Evolutionary conservation across 208 protist species (phyloP).

Genomic region (Herpetomonas samuelpessoai): DNA sequence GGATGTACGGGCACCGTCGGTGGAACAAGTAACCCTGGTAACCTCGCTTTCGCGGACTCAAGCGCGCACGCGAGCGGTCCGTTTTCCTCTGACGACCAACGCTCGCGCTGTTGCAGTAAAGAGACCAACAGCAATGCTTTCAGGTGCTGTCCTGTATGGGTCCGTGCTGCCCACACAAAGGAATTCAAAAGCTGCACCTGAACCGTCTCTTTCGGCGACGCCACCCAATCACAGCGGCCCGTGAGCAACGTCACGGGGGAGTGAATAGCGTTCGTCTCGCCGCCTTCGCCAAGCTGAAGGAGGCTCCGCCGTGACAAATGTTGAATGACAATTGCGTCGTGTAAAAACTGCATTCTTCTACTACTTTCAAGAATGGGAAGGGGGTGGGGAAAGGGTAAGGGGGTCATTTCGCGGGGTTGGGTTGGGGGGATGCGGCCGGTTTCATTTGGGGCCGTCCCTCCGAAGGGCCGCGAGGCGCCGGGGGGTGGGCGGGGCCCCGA

Average conservation of each 20-base stretch:
- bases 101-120: not conserved
- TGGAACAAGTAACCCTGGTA: not conserved
- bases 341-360: not conserved
- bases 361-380: not conserved
- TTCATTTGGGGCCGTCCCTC: too few relatives aligned
- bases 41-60: not conserved
- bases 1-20: too few relatives aligned
- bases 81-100: not conserved
- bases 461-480: too few relatives aligned
- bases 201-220: too few relatives aligned
- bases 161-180: not conserved
- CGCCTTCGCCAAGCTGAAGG: not conserved
- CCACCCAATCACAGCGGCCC: too few relatives aligned
- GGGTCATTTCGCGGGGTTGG: too few relatives aligned
- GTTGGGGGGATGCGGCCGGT: too few relatives aligned
- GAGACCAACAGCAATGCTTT: not conserved
- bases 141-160: not conserved
- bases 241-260: too few relatives aligned
- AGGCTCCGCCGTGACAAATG: not conserved
- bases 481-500: too few relatives aligned
- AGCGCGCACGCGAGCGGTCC: not conserved
- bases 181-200: not conserved
- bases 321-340: not conserved
- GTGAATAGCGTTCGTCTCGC: too few relatives aligned
- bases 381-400: too few relatives aligned